Evolutionary conservation across 768 basidiomycete species (phyloP).

Genomic region (Auriscalpium microsporum): DNA sequence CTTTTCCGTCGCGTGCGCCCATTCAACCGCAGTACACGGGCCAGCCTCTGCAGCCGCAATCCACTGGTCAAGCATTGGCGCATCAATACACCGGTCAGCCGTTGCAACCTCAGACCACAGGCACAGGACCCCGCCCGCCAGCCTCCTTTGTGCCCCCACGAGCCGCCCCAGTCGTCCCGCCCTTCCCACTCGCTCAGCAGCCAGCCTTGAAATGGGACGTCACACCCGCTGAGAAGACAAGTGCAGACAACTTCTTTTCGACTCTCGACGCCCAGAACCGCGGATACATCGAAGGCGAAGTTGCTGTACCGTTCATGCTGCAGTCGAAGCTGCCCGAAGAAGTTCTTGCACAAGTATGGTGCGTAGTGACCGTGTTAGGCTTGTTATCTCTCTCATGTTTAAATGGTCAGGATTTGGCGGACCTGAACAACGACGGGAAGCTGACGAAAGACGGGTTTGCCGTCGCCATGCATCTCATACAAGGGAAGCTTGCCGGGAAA

Average conservation of each 20-base stretch:
- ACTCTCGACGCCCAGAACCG: constrained; percentile 64
- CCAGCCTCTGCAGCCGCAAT: constrained; percentile 24
- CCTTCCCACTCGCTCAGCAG: constrained; percentile 9
- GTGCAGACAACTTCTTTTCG: constrained; percentile 72
- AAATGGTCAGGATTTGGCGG: constrained; percentile 70
- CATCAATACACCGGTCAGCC: constrained; percentile 62
- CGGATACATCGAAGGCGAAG: constrained; percentile 86
- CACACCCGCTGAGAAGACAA: constrained; percentile 67
- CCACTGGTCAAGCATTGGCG: constrained; percentile 29
- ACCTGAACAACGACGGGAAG: constrained; percentile 79
- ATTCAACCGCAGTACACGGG: constrained; percentile 63
- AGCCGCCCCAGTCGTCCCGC: constrained; percentile 17
- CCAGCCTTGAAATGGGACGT: constrained; percentile 67
- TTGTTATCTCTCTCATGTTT: background rate
- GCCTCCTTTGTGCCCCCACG: constrained; percentile 19
- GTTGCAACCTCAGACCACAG: constrained; percentile 10
- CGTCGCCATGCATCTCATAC: constrained; percentile 90
- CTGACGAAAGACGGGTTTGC: constrained; percentile 91
- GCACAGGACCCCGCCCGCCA: constrained; percentile 11
- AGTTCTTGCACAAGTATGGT: constrained; percentile 89
- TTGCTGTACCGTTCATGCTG: constrained; percentile 93
- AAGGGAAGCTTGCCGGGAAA: constrained; percentile 71
- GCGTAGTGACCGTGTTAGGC: constrained; percentile 22
- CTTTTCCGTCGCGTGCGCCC: constrained; percentile 26
- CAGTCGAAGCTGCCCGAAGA: constrained; percentile 80